Evolutionary conservation across 352 stramenopile species (phyloP).

Genomic region (Globisporangium takayamanum): DNA sequence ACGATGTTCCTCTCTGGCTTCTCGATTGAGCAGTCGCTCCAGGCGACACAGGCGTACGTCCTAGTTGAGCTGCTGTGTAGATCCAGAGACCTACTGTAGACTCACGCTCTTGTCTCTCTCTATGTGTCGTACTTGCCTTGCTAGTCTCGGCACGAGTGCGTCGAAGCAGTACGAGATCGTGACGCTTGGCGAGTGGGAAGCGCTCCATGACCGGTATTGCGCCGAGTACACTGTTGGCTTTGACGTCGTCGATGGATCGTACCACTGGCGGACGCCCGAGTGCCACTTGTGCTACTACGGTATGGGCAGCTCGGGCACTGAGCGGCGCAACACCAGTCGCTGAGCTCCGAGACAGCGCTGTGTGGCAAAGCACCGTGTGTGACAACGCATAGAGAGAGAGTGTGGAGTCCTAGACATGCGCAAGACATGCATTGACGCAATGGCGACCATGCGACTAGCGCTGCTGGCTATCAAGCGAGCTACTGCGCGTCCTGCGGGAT

Average conservation of each 20-base stretch:
- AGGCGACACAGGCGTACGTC: slow-evolving; percentile 64
- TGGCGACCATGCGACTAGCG: too few species aligned
- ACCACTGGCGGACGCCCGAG: slow-evolving; percentile 76
- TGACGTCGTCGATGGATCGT: slow-evolving; percentile 69
- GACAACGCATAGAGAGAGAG: background rate
- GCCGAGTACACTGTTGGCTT: slow-evolving; percentile 81
- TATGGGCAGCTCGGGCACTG: slow-evolving; percentile 33
- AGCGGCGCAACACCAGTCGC: slow-evolving; percentile 42
- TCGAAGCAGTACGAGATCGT: slow-evolving; percentile 85
- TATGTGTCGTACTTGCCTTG: background rate
- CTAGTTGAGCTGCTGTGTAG: too few species aligned
- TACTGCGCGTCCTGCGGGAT: slow-evolving; percentile 6
- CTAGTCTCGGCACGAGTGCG: slow-evolving; percentile 39
- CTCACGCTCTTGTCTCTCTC: background rate
- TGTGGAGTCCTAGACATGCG: background rate
- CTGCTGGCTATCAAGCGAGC: background rate
- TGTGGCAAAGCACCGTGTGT: background rate
- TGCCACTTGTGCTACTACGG: slow-evolving; percentile 79
- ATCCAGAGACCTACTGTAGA: background rate
- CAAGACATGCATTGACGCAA: background rate
- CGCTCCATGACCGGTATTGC: slow-evolving; percentile 70
- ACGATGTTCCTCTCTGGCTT: slow-evolving; percentile 84
- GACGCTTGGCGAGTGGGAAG: slow-evolving; percentile 73
- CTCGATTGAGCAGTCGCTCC: slow-evolving; percentile 69
- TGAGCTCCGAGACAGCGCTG: slow-evolving; percentile 1